Conservation (phyloP, 768 basidiomycete species). For the Kwoniella mangroviensis region DNA sequence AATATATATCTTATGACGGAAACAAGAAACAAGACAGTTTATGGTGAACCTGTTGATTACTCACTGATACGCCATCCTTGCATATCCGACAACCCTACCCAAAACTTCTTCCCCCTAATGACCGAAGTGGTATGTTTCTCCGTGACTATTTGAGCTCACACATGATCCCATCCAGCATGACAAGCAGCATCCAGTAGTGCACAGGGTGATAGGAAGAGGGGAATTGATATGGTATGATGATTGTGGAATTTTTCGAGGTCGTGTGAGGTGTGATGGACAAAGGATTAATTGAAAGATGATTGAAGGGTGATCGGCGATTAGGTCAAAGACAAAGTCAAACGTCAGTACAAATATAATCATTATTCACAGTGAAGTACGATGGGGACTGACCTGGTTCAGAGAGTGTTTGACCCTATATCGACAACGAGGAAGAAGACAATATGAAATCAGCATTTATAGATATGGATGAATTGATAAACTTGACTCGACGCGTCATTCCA, state of each 20-base stretch:
- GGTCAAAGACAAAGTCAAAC: not conserved
- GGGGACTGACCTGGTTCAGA: conserved; percentile 53
- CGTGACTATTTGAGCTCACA: conserved; percentile 58
- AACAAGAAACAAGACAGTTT: not conserved
- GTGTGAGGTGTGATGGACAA: not conserved
- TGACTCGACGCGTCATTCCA: conserved; percentile 29
- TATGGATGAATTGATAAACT: not conserved
- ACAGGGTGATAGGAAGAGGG: not conserved
- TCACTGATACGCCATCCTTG: conserved; percentile 98
- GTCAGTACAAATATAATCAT: too few species aligned
- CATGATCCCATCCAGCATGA: not conserved
- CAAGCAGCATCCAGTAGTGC: not conserved
- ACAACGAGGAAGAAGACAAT: conserved; percentile 4
- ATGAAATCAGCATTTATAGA: conserved; percentile 15
- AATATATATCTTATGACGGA: not conserved
- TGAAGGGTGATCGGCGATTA: not conserved
- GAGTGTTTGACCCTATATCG: conserved; percentile 55
- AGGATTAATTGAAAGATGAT: not conserved
- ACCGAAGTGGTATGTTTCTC: conserved; percentile 70
- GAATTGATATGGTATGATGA: not conserved
- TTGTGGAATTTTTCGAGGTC: not conserved
- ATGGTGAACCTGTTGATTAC: conserved; percentile 58
- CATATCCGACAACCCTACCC: conserved; percentile 89
- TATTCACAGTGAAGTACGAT: not conserved
- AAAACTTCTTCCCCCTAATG: conserved; percentile 54